A percentile compares a stretch with the other conserved stretches of the same genome.
Evolutionary conservation across 441 rosid species (phyloP).

Genomic region (Erysimum pusillum): DNA sequence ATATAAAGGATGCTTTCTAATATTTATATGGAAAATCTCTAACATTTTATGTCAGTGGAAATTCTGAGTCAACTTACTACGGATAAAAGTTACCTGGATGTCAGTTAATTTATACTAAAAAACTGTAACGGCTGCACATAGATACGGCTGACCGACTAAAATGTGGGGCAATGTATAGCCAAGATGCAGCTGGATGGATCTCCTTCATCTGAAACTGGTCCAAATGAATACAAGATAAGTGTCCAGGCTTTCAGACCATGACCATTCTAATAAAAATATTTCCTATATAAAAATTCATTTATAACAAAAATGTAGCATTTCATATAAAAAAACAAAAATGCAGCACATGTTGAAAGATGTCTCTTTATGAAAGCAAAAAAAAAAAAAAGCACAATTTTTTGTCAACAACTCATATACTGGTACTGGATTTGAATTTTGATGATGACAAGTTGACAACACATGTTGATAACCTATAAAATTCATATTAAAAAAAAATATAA

Average conservation of each 20-base stretch:
- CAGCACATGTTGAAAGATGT: neutral
- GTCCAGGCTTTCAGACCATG: slow-evolving; percentile 29
- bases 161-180: slow-evolving; percentile 30
- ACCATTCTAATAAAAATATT: slow-evolving; percentile 11
- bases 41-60: too few species aligned
- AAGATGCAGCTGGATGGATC: slow-evolving; percentile 43
- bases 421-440: too few species aligned
- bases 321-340: neutral
- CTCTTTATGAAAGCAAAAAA: too few species aligned
- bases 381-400: too few species aligned
- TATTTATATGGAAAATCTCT: too few species aligned
- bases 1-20: neutral
- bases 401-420: too few species aligned
- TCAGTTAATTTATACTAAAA: neutral
- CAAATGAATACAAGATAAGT: slow-evolving; percentile 19
- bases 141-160: slow-evolving; percentile 6
- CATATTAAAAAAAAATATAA: too few species aligned
- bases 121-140: neutral
- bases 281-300: neutral
- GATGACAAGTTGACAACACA: too few species aligned
- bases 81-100: neutral
- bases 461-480: too few species aligned
- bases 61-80: too few species aligned
- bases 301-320: neutral
- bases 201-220: slow-evolving; percentile 33